A percentile compares a stretch with the other conserved stretches of the same genome.
Evolutionary conservation across 169 alveolate species (phyloP).

Genomic region (Eimeria brunetti): DNA sequence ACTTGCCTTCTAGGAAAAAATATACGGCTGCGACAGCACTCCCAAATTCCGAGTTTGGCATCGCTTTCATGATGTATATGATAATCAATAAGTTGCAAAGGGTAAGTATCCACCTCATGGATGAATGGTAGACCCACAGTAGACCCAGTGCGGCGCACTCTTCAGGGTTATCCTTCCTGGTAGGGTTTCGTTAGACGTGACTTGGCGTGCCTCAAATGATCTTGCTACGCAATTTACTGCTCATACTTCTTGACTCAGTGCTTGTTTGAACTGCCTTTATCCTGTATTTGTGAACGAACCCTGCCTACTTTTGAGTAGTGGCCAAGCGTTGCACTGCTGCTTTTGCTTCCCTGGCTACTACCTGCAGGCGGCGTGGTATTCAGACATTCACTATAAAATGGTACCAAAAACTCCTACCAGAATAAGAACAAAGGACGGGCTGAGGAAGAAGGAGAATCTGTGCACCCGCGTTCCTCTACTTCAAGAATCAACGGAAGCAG

Average conservation of each 20-base stretch:
- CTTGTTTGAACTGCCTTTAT: neutral
- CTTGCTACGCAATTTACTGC: neutral
- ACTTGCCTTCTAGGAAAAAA: slow-evolving; percentile 37
- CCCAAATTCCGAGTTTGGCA: slow-evolving; percentile 90
- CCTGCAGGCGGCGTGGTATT: slow-evolving; percentile 79
- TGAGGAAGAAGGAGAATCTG: slow-evolving; percentile 86
- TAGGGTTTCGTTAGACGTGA: neutral
- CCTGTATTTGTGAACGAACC: neutral
- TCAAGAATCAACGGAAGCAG: slow-evolving; percentile 87
- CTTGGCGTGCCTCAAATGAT: neutral
- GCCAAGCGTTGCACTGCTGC: neutral
- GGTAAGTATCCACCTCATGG: slow-evolving; percentile 85
- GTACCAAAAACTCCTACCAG: slow-evolving; percentile 86
- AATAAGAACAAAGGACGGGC: slow-evolving; percentile 86
- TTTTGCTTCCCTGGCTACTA: neutral
- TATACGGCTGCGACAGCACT: slow-evolving; percentile 88
- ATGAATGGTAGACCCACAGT: slow-evolving; percentile 39
- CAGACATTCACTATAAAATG: slow-evolving; percentile 83
- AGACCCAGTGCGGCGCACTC: slow-evolving; percentile 58
- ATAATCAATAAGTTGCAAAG: slow-evolving; percentile 86
- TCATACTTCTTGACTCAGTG: neutral
- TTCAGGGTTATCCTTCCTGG: slow-evolving; percentile 29
- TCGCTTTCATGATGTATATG: slow-evolving; percentile 87
- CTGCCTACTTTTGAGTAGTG: neutral
- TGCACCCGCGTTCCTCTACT: slow-evolving; percentile 88